A percentile compares a stretch with the other conserved stretches of the same genome.
Evolutionary conservation across 108 stramenopile species (phyloP).

Genomic region (Conticribra weissflogii): DNA sequence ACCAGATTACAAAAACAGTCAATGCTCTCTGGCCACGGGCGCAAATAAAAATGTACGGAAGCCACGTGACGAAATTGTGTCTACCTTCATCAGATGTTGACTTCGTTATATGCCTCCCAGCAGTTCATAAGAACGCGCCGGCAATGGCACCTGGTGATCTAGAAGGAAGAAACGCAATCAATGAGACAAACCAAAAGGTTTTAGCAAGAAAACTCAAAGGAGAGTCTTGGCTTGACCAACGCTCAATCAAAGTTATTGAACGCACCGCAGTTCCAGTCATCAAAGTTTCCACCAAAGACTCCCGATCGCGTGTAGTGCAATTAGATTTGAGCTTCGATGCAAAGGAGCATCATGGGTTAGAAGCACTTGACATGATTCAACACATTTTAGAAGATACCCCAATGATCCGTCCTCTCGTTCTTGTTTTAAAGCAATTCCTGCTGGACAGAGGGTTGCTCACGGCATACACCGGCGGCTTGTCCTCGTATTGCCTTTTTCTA

Average conservation of each 20-base stretch:
- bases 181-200: conserved; percentile 90
- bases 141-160: conserved; percentile 90
- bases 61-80: conserved; percentile 85
- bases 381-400: conserved; percentile 63
- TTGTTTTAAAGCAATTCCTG: conserved; percentile 89
- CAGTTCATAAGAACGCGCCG: conserved; percentile 89
- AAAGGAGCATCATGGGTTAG: conserved; percentile 81
- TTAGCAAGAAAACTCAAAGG: conserved; percentile 88
- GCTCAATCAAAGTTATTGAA: conserved; percentile 86
- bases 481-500: conserved; percentile 89
- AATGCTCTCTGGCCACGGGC: conserved; percentile 84
- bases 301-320: conserved; percentile 65
- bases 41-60: conserved; percentile 85
- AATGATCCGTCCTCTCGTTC: conserved; percentile 72
- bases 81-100: conserved; percentile 92
- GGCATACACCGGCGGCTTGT: conserved; percentile 91
- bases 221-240: conserved; percentile 84
- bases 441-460: conserved; percentile 85
- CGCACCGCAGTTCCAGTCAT: conserved; percentile 83
- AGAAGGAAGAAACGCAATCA: conserved; percentile 95
- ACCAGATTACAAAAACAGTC: conserved; percentile 67
- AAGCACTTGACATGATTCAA: conserved; percentile 70
- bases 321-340: conserved; percentile 86
- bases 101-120: conserved; percentile 93
- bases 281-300: conserved; percentile 86